Conservation (phyloP, 805 yeast genomes). For the Wickerhamomyces queroliae region DNA sequence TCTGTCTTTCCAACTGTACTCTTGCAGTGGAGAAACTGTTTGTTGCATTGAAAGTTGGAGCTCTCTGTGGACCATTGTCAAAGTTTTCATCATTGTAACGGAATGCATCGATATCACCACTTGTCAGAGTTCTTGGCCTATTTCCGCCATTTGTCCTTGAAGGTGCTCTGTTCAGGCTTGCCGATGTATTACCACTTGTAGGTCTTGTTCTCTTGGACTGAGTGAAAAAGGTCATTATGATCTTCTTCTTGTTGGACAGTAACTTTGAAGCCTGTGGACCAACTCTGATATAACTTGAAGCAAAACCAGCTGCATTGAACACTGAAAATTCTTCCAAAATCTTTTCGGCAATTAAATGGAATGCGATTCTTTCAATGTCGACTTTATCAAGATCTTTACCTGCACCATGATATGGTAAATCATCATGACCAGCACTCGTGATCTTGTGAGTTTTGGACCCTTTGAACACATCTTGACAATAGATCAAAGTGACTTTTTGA, state of each 20-base stretch:
- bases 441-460: slow-evolving; percentile 67
- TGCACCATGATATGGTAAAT: slow-evolving; percentile 56
- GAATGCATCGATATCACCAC: slow-evolving; percentile 11
- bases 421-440: slow-evolving; percentile 55
- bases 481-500: slow-evolving; percentile 65
- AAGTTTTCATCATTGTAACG: slow-evolving; percentile 18
- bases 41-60: background rate
- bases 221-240: slow-evolving; percentile 46
- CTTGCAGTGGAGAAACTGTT: slow-evolving; percentile 10
- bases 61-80: slow-evolving; percentile 7
- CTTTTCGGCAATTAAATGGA: slow-evolving; percentile 62
- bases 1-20: slow-evolving; percentile 17
- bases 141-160: slow-evolving; percentile 2
- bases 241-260: slow-evolving; percentile 34
- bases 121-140: slow-evolving; percentile 2
- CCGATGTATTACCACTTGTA: slow-evolving; percentile 7
- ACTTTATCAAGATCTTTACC: slow-evolving; percentile 62
- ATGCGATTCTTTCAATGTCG: slow-evolving; percentile 77
- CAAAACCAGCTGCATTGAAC: slow-evolving; percentile 73
- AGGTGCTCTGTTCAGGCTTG: slow-evolving; percentile 1
- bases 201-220: slow-evolving; percentile 19
- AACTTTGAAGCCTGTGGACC: slow-evolving; percentile 55
- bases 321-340: slow-evolving; percentile 66
- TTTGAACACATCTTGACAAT: slow-evolving; percentile 77
- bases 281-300: slow-evolving; percentile 62